A percentile compares a stretch with the other conserved stretches of the same genome.
Evolutionary conservation across 345 rosid genomes (phyloP).

Genomic region (Syzygium grande): DNA sequence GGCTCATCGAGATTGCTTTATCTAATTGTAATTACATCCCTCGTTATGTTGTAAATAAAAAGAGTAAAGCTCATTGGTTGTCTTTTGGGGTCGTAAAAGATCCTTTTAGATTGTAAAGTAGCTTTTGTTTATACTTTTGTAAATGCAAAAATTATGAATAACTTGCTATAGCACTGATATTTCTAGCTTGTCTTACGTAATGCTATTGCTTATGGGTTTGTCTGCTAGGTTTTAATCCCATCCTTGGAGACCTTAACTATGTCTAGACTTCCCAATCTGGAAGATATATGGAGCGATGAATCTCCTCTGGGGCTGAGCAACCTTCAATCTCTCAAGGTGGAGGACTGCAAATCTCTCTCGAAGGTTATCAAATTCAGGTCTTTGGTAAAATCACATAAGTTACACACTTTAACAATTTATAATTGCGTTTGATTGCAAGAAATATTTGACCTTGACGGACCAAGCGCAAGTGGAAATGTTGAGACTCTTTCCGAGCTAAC

Average conservation of each 20-base stretch:
- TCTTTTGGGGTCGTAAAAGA: too few species aligned
- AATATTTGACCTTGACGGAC: not conserved
- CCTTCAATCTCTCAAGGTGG: not conserved
- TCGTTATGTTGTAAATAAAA: too few species aligned
- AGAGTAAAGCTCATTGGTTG: too few species aligned
- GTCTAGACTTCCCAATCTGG: not conserved
- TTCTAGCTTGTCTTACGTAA: not conserved
- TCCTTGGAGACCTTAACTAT: not conserved
- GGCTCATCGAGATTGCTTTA: too few species aligned
- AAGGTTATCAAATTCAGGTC: not conserved
- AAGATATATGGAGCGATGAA: not conserved
- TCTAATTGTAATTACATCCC: too few species aligned
- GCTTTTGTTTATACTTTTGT: too few species aligned
- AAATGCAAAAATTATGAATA: not conserved
- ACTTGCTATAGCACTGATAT: fast-evolving
- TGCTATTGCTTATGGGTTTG: not conserved
- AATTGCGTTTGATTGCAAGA: not conserved
- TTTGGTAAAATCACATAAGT: not conserved
- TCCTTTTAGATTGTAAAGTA: too few species aligned
- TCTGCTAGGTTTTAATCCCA: not conserved
- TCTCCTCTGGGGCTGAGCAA: not conserved
- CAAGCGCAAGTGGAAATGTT: fast-evolving
- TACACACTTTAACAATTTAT: fast-evolving
- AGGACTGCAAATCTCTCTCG: not conserved
- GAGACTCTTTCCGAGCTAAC: not conserved